Evolutionary conservation across 2,329 filamentous ascomycete species (phyloP).

Genomic region (Sclerotinia subarctica): DNA sequence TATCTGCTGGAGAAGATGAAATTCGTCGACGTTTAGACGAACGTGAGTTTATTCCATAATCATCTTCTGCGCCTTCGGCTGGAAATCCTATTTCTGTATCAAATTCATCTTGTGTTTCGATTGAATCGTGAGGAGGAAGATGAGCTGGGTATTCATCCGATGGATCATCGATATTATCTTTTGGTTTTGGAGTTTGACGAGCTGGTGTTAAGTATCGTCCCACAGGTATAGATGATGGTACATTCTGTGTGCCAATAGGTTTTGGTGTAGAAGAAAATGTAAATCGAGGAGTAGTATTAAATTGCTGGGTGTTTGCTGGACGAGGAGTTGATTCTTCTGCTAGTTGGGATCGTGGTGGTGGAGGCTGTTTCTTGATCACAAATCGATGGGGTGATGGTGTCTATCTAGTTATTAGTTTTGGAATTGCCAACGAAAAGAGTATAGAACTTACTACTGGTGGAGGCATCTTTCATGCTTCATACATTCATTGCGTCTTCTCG

Average conservation of each 20-base stretch:
- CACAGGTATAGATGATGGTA: conserved; percentile 31
- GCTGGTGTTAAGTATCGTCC: conserved; percentile 34
- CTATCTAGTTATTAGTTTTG: conserved; percentile 29
- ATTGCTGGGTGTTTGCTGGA: conserved; percentile 33
- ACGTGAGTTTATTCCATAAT: conserved; percentile 28
- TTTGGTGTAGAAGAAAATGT: conserved; percentile 35
- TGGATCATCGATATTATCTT: conserved; percentile 32
- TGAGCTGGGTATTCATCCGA: conserved; percentile 19
- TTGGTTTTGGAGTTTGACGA: conserved; percentile 21
- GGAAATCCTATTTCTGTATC: conserved; percentile 24
- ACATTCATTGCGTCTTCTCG: neutral
- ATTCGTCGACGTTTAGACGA: conserved; percentile 35
- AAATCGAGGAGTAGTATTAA: conserved; percentile 39
- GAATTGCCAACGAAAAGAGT: neutral
- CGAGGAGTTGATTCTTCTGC: conserved; percentile 30
- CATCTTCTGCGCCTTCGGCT: conserved; percentile 26
- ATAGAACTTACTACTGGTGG: conserved; percentile 35
- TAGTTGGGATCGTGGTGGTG: conserved; percentile 27
- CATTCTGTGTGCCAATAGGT: conserved; percentile 29
- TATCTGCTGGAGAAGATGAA: conserved; percentile 27
- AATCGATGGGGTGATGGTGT: conserved; percentile 42
- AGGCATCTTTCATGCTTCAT: conserved; percentile 32
- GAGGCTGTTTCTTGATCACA: conserved; percentile 35
- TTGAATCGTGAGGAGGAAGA: conserved; percentile 32
- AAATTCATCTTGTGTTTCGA: conserved; percentile 30